Evolutionary conservation across 108 stramenopile species (phyloP), one percentile per base, ranked within the genome.

Genomic region (Schizochytrium sp.): DNA sequence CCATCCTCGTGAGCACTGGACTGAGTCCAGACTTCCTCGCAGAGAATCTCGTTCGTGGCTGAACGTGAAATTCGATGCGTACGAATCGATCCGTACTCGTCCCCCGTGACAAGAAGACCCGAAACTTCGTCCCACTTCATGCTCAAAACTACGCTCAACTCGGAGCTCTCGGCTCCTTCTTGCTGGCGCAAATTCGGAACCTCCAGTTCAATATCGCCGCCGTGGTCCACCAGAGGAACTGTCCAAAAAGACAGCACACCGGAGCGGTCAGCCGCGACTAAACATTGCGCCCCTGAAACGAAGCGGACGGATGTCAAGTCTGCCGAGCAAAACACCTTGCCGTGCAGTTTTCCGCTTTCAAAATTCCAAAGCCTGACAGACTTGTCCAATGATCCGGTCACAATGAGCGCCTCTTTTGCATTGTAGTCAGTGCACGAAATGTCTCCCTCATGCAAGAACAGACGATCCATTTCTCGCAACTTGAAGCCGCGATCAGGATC

Each of bases 321-420:
- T 12, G 76, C 76, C 14, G n/a, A 12, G 51, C 76, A 83, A 53
- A 83, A 53, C 48, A 83, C 48, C 51, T 83, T 69, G 23, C 51
- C 90, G 28, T 87, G 48, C 18, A 91, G 58, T n/a, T 90, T 53
- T 21, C 89, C 83, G 57, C 47, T 58, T 60, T 91, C 92, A 47
- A 87, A 92, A 60, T 72, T 57, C 91, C 91, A 92, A 16, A 92
- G 29, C 90, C 90, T 60, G 25, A 92, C 47, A 16, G 72, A 59
- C 4, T 90, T 88, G 72, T 92, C 88, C 5, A 44, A 18, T 48
- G 44, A 58, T 4, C 91, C 92, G 34, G 92, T 88, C 14, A 88
- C 92, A 41, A 92, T 90, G 44, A 92, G 71, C 12, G 89, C 63
- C 19, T 90, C 59, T 29, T 88, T 58, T 12, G 57, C 19, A 44